Base-by-base conservation (phyloP, 768 basidiomycete species). In the Termitomyces sp. region DNA sequence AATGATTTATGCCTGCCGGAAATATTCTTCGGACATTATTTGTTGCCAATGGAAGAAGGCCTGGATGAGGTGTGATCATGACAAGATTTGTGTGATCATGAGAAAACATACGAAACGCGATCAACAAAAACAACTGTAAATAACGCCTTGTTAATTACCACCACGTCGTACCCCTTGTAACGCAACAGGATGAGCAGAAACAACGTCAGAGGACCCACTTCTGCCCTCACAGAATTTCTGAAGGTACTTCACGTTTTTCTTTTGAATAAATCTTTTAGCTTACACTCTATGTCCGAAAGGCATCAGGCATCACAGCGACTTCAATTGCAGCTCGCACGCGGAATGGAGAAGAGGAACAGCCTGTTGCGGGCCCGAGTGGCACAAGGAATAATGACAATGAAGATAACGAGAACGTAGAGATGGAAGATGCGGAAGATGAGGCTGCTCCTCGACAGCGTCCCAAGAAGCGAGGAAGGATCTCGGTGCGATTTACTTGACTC, bases 211-310 rank as follows among this genome's bases (percentile, higher is more conserved):
- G 92, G 93, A 0, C 92, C 93, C 2, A 84, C 88, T 0, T 93
- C 90, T 22, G 92, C 92, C 0, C 72, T 94, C 13, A 93, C 92
- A 36, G 89, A 91, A 61, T 94, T 89, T 63, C 74, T 94, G 34
- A 82, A 82, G 65, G 92, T 89, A 30, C 76, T 71, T 26, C 37
- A 1, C 13, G 12, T 48, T 18, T 48, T 57, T 49, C 30, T 16
- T 60, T 34, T 37, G 48, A 27, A 44, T 24, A 47, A 8, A 13
- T 24, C 50, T 52, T 43, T 26, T 48, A 37, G 26, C 46, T 36
- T 46, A 27, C 5, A 14, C 14, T 37, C 4, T 13, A 34, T 24
- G 5, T 43, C 18, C 43, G 14, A 57, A 37, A 82, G 81, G 76
- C 73, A 48, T 72, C 75, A 48, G 81, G 80, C 5, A 82, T 82